Evolutionary conservation across 306 rosid species (phyloP), one percentile per base, ranked within the genome.

Genomic region (Vicia sativa): DNA sequence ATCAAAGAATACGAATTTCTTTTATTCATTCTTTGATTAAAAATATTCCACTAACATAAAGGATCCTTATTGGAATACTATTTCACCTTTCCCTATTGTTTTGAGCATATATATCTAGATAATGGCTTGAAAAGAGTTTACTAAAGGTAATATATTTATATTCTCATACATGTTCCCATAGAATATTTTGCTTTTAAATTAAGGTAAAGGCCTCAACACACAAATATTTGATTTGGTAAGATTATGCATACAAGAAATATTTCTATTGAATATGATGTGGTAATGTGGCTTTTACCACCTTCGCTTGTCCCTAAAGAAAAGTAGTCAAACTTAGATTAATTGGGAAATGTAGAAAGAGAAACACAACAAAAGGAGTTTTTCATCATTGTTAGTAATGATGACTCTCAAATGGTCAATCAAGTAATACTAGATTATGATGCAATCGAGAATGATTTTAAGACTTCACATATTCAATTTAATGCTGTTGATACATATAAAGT

Each of bases 1-100:
- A 83, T 81, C 88, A 75, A 84, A 70, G 96, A 89, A 89, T 87
- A 81, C 82, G 82, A 87, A 83, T 85, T 83, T 80, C 67, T 75
- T 65, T 77, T 56, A 69, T 61, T 64, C 54, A 42, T 13, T 49
- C 19, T 44, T 50, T 43, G 74, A 68, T 38, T 38, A 25, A 69
- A 74, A 72, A 67, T 74, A 74, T 76, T 76, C 86, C 92, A 80
- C 88, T 73, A 62, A 64, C 74, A 75, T 74, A 83, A 80, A 63
- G 78, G 60, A 65, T 60, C 76, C 74, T 62, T 67, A 78, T 63
- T 82, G 74, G 38, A 65, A 61, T 65, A 73, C 52, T 45, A 55
- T 80, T 75, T 78, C 38, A 72, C 71, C 84, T 79, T 84, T 82
- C 59, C 73, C 54, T 52, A 21, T 23, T 45, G 62, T 67, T 45